These are phyloP conservation scores for Chalciporus sphaerocephalus DNA, from an alignment of 768 basidiomycete species.

Conservation along the genomic window DNA sequence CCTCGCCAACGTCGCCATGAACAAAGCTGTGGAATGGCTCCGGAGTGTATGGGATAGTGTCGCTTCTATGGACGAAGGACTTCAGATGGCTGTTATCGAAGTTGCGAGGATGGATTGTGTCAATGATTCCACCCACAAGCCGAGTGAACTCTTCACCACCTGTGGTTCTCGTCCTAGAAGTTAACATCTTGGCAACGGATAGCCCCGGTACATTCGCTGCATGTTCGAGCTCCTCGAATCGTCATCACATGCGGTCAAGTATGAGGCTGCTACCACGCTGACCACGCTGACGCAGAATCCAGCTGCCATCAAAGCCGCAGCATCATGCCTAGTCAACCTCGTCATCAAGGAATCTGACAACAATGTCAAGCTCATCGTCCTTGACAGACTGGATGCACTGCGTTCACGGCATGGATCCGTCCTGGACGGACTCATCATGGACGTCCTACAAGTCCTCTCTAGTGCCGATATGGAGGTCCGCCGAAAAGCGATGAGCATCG, in stretches of 20 bases:
- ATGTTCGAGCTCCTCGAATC: conserved; percentile 91
- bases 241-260: conserved; percentile 90
- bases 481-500: conserved; percentile 84
- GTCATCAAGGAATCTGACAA: conserved; percentile 96
- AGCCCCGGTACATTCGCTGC: conserved; percentile 91
- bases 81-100: conserved; percentile 96
- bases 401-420: conserved; percentile 84
- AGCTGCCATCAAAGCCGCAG: conserved; percentile 94
- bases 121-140: conserved; percentile 75
- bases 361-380: conserved; percentile 96
- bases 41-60: conserved; percentile 82
- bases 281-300: conserved; percentile 94
- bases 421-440: conserved; percentile 90
- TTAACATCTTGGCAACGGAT: not conserved
- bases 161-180: conserved; percentile 5
- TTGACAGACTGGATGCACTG: conserved; percentile 82
- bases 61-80: conserved; percentile 75
- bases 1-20: conserved; percentile 79
- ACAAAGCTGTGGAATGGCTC: conserved; percentile 90
- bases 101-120: conserved; percentile 88
- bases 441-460: conserved; percentile 84
- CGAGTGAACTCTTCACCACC: conserved; percentile 38
- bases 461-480: conserved; percentile 97
- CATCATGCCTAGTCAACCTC: conserved; percentile 81
- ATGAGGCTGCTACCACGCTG: conserved; percentile 93